phyloP scores from a whole-genome alignment of 495 filamentous ascomycete genomes.

The Chaetomium tenue region DNA sequence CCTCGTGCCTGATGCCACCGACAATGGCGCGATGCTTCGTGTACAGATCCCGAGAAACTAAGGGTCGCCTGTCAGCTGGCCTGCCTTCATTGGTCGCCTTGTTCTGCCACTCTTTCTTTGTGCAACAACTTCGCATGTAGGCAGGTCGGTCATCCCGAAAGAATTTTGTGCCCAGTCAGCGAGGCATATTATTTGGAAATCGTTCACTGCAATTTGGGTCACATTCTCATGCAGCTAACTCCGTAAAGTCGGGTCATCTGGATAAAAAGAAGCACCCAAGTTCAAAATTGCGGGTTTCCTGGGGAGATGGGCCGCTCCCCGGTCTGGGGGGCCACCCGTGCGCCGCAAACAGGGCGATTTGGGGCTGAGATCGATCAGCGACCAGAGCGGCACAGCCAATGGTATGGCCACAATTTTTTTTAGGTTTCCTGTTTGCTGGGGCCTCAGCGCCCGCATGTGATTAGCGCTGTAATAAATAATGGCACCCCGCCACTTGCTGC shows the following conservation, averaged over 20 bases:
- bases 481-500: constrained; percentile 14
- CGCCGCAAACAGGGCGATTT: constrained; percentile 12
- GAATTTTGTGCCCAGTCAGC: neutral
- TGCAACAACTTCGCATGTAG: neutral
- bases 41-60: neutral
- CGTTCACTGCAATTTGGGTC: neutral
- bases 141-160: neutral
- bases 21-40: neutral
- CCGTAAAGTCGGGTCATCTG: neutral
- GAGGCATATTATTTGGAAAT: neutral
- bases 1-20: too few relatives aligned
- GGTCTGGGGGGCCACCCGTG: constrained; percentile 12
- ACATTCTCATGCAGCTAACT: neutral
- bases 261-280: neutral
- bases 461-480: neutral
- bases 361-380: constrained; percentile 19
- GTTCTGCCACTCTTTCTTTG: neutral
- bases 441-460: constrained; percentile 8
- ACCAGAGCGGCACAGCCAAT: constrained; percentile 12
- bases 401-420: constrained; percentile 16
- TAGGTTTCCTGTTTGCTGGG: constrained; percentile 4
- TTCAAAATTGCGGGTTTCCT: neutral
- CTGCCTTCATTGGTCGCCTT: constrained; percentile 14
- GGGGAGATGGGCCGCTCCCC: constrained; percentile 1
- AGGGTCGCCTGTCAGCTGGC: neutral